Evolutionary conservation across 139 green algal genomes (phyloP).

Genomic region (Trebouxia sp.): DNA sequence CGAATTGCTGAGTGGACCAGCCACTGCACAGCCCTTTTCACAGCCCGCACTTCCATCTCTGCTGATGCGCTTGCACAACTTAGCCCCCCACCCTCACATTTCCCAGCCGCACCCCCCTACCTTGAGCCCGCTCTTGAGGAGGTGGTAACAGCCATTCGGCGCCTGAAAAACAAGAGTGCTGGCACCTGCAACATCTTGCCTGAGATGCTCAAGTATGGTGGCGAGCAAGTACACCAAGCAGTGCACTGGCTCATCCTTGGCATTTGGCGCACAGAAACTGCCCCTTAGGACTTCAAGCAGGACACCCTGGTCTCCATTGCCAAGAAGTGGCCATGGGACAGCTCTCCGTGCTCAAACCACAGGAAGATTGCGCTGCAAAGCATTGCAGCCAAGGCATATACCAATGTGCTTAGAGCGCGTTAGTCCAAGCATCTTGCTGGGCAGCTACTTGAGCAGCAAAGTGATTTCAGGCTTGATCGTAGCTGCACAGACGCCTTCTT

Average conservation of each 20-base stretch:
- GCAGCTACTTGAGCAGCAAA: too few relatives aligned
- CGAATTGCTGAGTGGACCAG: neutral
- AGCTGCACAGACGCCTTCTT: too few relatives aligned
- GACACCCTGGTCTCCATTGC: constrained; percentile 1
- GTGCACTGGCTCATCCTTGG: constrained; percentile 7
- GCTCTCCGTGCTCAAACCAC: neutral
- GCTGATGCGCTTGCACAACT: neutral
- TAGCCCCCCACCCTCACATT: neutral
- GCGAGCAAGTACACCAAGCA: neutral
- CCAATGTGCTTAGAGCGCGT: neutral
- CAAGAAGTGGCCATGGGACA: neutral
- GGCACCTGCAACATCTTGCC: neutral
- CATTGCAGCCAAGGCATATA: neutral
- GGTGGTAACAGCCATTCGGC: neutral
- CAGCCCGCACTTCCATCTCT: neutral
- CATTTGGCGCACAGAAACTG: neutral
- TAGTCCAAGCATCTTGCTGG: neutral
- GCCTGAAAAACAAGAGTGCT: neutral
- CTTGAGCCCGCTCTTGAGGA: neutral
- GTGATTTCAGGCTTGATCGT: too few relatives aligned
- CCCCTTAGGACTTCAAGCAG: neutral
- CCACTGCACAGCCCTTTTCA: neutral
- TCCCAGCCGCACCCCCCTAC: neutral
- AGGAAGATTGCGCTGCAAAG: neutral
- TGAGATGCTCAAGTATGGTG: neutral